phyloP scores from a whole-genome alignment of 2,329 filamentous ascomycete genomes.

The Fusarium temperatum region DNA sequence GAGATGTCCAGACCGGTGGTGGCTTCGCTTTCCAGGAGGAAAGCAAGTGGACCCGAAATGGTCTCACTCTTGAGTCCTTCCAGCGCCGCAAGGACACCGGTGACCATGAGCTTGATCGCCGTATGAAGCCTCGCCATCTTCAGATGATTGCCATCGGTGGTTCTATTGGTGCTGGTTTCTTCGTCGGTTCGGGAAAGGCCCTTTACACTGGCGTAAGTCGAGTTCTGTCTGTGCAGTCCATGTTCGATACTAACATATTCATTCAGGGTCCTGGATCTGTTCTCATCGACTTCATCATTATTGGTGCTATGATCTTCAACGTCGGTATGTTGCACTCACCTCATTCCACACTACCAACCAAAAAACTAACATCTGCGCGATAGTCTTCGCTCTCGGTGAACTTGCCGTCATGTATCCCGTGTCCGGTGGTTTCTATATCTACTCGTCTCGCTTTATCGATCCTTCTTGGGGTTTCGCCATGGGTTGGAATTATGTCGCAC shows the following conservation, averaged over 20 bases:
- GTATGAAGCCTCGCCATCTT: conserved; percentile 66
- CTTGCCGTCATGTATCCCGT: conserved; percentile 69
- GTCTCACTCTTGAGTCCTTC: conserved; percentile 40
- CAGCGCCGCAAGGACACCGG: conserved; percentile 33
- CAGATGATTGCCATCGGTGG: conserved; percentile 72
- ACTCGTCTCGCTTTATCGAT: conserved; percentile 69
- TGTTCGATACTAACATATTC: not conserved
- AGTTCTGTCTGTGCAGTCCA: not conserved
- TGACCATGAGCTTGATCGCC: conserved; percentile 50
- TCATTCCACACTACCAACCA: not conserved
- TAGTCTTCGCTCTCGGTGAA: conserved; percentile 68
- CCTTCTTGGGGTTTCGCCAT: conserved; percentile 68
- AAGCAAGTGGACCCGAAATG: conserved; percentile 37
- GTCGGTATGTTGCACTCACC: conserved; percentile 46
- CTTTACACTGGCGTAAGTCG: conserved; percentile 56
- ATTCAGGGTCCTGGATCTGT: conserved; percentile 52
- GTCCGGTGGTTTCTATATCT: conserved; percentile 70
- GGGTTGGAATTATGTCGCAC: conserved; percentile 57
- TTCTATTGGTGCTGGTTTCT: conserved; percentile 70
- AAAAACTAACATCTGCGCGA: conserved; percentile 3
- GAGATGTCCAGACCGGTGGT: conserved; percentile 23
- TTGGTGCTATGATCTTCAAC: conserved; percentile 70
- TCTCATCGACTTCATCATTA: conserved; percentile 62
- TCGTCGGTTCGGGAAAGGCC: conserved; percentile 67
- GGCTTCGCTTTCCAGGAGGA: conserved; percentile 37